Evolutionary conservation across 2,329 filamentous ascomycete genomes (phyloP).

Genomic region (Stagonosporopsis vannaccii): DNA sequence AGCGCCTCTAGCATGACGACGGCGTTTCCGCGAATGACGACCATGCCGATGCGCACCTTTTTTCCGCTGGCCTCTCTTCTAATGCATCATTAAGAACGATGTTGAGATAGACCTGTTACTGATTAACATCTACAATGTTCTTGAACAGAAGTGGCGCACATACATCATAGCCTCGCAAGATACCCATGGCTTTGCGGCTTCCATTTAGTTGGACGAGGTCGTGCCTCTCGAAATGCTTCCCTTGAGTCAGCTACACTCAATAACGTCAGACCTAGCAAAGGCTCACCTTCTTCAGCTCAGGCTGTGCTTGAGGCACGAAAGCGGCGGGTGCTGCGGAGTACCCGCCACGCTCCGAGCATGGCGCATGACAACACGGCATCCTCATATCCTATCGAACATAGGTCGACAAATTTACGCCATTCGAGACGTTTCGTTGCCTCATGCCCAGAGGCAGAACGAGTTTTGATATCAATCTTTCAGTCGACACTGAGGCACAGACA

Average conservation of each 20-base stretch:
- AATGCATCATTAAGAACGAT: constrained; percentile 88
- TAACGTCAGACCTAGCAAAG: background rate
- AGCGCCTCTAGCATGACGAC: constrained; percentile 89
- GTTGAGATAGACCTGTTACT: constrained; percentile 87
- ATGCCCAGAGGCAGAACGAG: too few relatives aligned
- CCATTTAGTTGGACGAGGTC: constrained; percentile 98
- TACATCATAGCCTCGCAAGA: constrained; percentile 96
- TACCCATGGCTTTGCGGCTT: constrained; percentile 94
- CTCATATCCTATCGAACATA: too few relatives aligned
- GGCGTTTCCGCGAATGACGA: constrained; percentile 96
- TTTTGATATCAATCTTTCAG: too few relatives aligned
- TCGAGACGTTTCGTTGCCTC: too few relatives aligned
- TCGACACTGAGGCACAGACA: too few relatives aligned
- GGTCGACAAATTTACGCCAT: too few relatives aligned
- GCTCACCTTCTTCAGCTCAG: constrained; percentile 94
- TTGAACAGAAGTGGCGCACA: constrained; percentile 39
- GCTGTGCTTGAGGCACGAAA: constrained; percentile 99
- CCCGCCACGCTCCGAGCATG: too few relatives aligned
- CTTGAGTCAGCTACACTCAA: constrained; percentile 27
- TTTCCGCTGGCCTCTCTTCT: constrained; percentile 90
- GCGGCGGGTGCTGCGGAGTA: too few relatives aligned
- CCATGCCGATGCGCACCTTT: constrained; percentile 90
- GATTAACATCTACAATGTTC: background rate
- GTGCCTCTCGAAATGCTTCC: constrained; percentile 97
- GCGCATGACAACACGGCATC: too few relatives aligned